Evolutionary conservation across 495 filamentous ascomycete species (phyloP).

Genomic region (Pyrenula aspistea): DNA sequence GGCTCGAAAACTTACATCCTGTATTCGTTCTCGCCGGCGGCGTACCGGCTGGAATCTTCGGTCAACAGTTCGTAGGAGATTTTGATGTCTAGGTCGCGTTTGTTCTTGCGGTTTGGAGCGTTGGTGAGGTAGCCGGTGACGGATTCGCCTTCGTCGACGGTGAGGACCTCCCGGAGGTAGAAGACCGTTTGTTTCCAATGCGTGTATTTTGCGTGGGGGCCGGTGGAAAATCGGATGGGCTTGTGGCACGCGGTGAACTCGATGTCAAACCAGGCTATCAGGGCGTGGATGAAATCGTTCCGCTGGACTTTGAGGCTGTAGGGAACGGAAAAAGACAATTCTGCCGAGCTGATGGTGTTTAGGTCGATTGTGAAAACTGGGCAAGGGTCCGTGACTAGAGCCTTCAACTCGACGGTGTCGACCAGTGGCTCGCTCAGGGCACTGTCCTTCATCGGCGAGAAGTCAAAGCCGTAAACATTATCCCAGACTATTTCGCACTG

Average conservation of each 20-base stretch:
- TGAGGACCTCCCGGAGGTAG: conserved; percentile 74
- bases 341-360: conserved; percentile 59
- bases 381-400: conserved; percentile 68
- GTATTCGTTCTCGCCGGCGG: conserved; percentile 64
- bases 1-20: conserved; percentile 88
- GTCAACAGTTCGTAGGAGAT: conserved; percentile 74
- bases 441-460: conserved; percentile 73
- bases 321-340: conserved; percentile 63
- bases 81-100: conserved; percentile 84
- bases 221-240: conserved; percentile 72
- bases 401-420: conserved; percentile 67
- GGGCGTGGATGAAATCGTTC: conserved; percentile 84
- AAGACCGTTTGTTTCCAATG: conserved; percentile 96
- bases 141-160: conserved; percentile 65
- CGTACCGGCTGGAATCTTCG: conserved; percentile 52
- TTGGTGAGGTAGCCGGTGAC: conserved; percentile 63
- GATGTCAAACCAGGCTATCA: conserved; percentile 98
- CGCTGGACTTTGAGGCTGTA: conserved; percentile 63
- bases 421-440: conserved; percentile 79
- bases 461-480: conserved; percentile 97
- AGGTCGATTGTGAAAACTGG: conserved; percentile 70
- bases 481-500: conserved; percentile 61
- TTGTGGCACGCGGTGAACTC: conserved; percentile 93
- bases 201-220: conserved; percentile 82
- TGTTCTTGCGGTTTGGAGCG: conserved; percentile 87